phyloP scores from a whole-genome alignment of 495 filamentous ascomycete genomes.

The Darksidea phi region DNA sequence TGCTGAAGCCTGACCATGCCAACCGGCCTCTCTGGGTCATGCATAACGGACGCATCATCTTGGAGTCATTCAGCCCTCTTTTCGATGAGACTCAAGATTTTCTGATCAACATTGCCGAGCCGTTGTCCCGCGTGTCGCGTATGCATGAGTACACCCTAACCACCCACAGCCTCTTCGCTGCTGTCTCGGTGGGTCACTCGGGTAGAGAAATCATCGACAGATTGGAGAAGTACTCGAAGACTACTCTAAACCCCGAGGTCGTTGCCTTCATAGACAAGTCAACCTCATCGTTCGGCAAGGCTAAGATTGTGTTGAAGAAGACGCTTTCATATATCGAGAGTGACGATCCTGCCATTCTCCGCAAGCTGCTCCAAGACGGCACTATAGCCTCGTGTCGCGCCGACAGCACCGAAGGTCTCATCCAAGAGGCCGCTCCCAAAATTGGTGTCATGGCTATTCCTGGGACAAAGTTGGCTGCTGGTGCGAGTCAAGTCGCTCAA shows the following conservation, averaged over 20 bases:
- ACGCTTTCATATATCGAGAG: slow-evolving; percentile 94
- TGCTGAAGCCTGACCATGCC: slow-evolving; percentile 82
- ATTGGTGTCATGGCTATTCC: slow-evolving; percentile 91
- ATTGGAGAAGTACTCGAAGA: slow-evolving; percentile 84
- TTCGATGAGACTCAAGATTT: slow-evolving; percentile 88
- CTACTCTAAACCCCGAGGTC: slow-evolving; percentile 74
- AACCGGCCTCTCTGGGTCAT: slow-evolving; percentile 92
- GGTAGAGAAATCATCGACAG: slow-evolving; percentile 87
- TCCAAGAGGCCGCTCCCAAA: slow-evolving; percentile 76
- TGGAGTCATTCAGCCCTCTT: slow-evolving; percentile 92
- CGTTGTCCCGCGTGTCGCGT: slow-evolving; percentile 78
- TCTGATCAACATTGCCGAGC: slow-evolving; percentile 92
- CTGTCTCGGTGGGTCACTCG: slow-evolving; percentile 84
- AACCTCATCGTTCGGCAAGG: slow-evolving; percentile 89
- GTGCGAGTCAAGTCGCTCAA: slow-evolving; percentile 62
- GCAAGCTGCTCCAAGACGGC: slow-evolving; percentile 73
- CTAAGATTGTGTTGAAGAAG: slow-evolving; percentile 90
- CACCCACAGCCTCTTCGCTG: slow-evolving; percentile 88
- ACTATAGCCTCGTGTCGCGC: slow-evolving; percentile 64
- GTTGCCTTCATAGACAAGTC: slow-evolving; percentile 75
- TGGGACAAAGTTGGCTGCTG: slow-evolving; percentile 89
- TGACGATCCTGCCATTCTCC: slow-evolving; percentile 77
- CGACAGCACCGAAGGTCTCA: slow-evolving; percentile 67
- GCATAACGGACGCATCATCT: slow-evolving; percentile 74
- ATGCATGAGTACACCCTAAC: slow-evolving; percentile 94